A percentile compares a stretch with the other conserved stretches of the same genome.
These are phyloP conservation scores for Pholiota adiposa DNA, from an alignment of 1,284 basidiomycete genomes.

Conservation along the genomic window DNA sequence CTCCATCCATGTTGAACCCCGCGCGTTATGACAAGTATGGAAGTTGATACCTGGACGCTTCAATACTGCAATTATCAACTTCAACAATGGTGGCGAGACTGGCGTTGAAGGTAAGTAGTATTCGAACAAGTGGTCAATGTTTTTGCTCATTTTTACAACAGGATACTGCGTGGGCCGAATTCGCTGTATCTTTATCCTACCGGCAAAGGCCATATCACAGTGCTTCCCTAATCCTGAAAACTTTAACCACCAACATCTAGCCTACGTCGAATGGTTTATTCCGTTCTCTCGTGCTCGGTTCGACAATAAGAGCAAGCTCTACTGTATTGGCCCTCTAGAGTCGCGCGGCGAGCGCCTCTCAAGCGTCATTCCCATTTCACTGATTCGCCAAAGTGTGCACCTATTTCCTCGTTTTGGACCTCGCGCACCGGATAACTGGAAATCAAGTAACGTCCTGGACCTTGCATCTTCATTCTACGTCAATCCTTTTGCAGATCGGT, in stretches of 20 bases:
- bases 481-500: slow-evolving; percentile 15
- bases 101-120: too few relatives aligned
- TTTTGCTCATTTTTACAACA: too few relatives aligned
- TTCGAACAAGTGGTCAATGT: too few relatives aligned
- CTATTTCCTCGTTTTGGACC: slow-evolving; percentile 20
- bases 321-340: slow-evolving; percentile 14
- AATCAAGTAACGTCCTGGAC: slow-evolving; percentile 17
- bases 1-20: slow-evolving; percentile 4
- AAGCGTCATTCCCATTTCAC: slow-evolving; percentile 13
- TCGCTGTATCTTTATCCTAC: too few relatives aligned
- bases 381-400: slow-evolving; percentile 16
- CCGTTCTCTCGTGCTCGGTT: slow-evolving; percentile 5
- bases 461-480: slow-evolving; percentile 13
- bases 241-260: slow-evolving; percentile 12
- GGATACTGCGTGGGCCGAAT: too few relatives aligned
- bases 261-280: slow-evolving; percentile 25
- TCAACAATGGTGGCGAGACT: too few relatives aligned
- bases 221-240: background rate
- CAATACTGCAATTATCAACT: too few relatives aligned
- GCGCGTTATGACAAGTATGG: too few relatives aligned
- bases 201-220: too few relatives aligned
- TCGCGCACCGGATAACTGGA: slow-evolving; percentile 16
- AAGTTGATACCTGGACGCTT: too few relatives aligned
- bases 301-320: slow-evolving; percentile 18
- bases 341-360: background rate